Evolutionary conservation across 2,329 filamentous ascomycete genomes (phyloP).

Genomic region (Ascochyta koolunga): DNA sequence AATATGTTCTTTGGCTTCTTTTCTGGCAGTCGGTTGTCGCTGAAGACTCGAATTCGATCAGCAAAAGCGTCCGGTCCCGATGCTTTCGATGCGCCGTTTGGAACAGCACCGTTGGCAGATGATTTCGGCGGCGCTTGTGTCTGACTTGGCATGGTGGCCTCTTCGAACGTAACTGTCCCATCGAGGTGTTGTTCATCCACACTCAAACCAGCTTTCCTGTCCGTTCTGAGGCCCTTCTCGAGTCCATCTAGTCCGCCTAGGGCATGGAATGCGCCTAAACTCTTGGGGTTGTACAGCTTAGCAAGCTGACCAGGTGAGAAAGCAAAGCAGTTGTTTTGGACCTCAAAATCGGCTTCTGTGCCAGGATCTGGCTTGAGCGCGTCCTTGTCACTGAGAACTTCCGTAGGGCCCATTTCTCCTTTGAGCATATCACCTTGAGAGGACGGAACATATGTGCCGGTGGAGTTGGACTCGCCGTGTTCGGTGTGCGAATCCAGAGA

Average conservation of each 20-base stretch:
- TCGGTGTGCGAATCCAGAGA: slow-evolving; percentile 69
- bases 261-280: slow-evolving; percentile 73
- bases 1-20: slow-evolving; percentile 73
- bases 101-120: slow-evolving; percentile 11
- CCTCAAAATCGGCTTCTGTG: slow-evolving; percentile 74
- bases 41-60: slow-evolving; percentile 74
- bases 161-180: slow-evolving; percentile 71
- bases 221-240: slow-evolving; percentile 73
- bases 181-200: slow-evolving; percentile 70
- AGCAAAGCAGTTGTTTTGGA: slow-evolving; percentile 79
- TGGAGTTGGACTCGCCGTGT: slow-evolving; percentile 59
- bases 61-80: slow-evolving; percentile 49
- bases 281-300: slow-evolving; percentile 83
- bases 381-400: slow-evolving; percentile 68
- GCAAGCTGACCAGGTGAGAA: slow-evolving; percentile 82
- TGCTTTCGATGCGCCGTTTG: slow-evolving; percentile 3
- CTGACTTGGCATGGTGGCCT: slow-evolving; percentile 54
- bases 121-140: slow-evolving; percentile 27
- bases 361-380: slow-evolving; percentile 78
- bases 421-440: slow-evolving; percentile 51
- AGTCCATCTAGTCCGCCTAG: slow-evolving; percentile 75
- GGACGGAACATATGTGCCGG: slow-evolving; percentile 63
- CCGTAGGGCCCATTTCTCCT: slow-evolving; percentile 51
- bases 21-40: slow-evolving; percentile 71
- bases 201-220: slow-evolving; percentile 69